Evolutionary conservation across 2,329 filamentous ascomycete genomes (phyloP), one percentile per base, ranked within the genome.

Genomic region (Didymella segeticola): DNA sequence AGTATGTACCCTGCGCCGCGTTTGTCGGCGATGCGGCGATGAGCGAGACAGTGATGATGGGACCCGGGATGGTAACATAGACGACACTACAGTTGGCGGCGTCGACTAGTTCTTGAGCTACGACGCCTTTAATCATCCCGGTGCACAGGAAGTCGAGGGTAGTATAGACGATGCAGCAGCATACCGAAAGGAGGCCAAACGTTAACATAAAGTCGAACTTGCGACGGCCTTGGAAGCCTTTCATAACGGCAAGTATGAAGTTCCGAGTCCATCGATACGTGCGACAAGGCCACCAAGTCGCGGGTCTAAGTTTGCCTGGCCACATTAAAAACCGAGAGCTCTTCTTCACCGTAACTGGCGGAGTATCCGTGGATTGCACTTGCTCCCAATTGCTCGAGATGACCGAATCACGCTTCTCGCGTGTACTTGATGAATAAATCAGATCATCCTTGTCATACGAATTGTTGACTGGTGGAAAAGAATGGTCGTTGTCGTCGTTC

Each of bases 41-140:
- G 6, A 73, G 62, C 5, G 70, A 71, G 2, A 73, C 61, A 3
- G 69, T 71, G n/a, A 71, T 66, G 43, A 72, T 65, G 0, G 53
- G 53, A 2, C 68, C 70, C 4, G 70, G 69, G 8, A 72, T 52
- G 7, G 69, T 72, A 26, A 73, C 66, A 36, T 72, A 73, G 47
- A 70, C 64, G 30, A 72, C 42, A 33, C 67, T 72, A 55, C 71
- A 74, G 37, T 66, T 60, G 4, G 57, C 41, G 8, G 61, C 61
- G 36, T 64, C 56, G 17, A 58, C 50, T n/a, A 56, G 29, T 4
- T 51, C 57, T 23, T 71, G 67, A 17, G 71, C 71, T 38, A 57
- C 47, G n/a, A 58, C 68, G 19, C 47, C 52, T n/a, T 56, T 56
- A 17, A 71, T 43, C 1, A 68, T 50, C 5, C 51, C 53, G 20